A percentile compares a stretch with the other conserved stretches of the same genome.
Evolutionary conservation across 208 protist genomes (phyloP).

Genomic region (Leishmania gerbilli): DNA sequence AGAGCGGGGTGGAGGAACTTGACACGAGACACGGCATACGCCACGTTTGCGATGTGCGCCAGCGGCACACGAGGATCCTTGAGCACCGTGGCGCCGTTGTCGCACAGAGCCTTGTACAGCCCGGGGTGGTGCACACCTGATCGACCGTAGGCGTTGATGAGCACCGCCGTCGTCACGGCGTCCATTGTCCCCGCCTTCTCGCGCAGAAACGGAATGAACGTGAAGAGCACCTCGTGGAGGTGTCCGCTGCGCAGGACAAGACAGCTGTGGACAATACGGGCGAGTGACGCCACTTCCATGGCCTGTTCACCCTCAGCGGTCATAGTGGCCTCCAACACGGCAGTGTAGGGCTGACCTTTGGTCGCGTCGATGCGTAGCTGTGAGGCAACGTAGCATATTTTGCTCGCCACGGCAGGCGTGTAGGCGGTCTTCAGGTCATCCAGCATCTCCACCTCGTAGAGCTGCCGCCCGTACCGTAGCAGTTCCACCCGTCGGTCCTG

Average conservation of each 20-base stretch:
- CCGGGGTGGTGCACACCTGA: constrained; percentile 74
- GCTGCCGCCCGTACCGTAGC: constrained; percentile 66
- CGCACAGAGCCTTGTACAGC: constrained; percentile 77
- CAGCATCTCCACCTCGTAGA: constrained; percentile 83
- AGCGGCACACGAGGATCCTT: constrained; percentile 70
- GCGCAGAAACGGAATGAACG: constrained; percentile 69
- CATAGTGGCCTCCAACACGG: constrained; percentile 51
- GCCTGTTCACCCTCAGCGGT: constrained; percentile 33
- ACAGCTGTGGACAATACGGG: constrained; percentile 82
- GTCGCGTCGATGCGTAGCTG: constrained; percentile 72
- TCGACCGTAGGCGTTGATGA: constrained; percentile 91
- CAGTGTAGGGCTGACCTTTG: constrained; percentile 61
- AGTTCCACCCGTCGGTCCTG: constrained; percentile 63
- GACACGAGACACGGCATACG: constrained; percentile 81
- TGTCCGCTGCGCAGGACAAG: constrained; percentile 71
- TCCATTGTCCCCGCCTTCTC: constrained; percentile 47
- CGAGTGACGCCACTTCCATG: constrained; percentile 71
- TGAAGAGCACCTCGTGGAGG: constrained; percentile 83
- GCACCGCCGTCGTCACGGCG: constrained; percentile 73
- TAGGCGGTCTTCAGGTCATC: constrained; percentile 63
- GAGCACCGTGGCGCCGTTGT: constrained; percentile 52
- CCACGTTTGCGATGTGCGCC: constrained; percentile 86
- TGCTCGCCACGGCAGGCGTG: constrained; percentile 56
- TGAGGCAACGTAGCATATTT: constrained; percentile 72
- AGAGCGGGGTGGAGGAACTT: constrained; percentile 66